These are phyloP conservation scores for Fusarium dlaminii DNA, from an alignment of 2,329 filamentous ascomycete genomes.

Conservation along the genomic window DNA sequence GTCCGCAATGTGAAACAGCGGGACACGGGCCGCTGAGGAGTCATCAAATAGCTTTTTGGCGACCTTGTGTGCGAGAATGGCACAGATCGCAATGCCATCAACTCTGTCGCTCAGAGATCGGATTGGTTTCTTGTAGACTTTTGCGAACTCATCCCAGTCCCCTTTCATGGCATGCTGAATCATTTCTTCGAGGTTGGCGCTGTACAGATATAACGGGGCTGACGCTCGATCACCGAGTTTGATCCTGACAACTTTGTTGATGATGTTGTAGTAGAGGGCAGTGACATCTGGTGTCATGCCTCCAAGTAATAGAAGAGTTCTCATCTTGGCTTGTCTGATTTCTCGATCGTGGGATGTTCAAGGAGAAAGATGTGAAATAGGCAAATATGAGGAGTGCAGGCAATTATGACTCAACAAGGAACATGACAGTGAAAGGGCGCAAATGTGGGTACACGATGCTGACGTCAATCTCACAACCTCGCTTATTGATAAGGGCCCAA, in stretches of 20 bases:
- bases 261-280: not conserved
- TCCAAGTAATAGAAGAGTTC: not conserved
- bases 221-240: not conserved
- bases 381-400: not conserved
- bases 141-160: not conserved
- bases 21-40: not conserved
- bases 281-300: conserved; percentile 6
- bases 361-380: too few species aligned
- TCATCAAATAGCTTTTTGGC: not conserved
- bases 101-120: not conserved
- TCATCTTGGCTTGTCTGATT: not conserved
- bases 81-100: not conserved
- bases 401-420: not conserved
- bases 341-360: accelerated
- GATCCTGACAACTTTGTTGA: not conserved
- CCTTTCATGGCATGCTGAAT: not conserved
- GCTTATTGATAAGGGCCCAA: accelerated
- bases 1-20: not conserved
- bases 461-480: not conserved
- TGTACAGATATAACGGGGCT: not conserved
- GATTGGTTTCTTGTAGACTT: not conserved
- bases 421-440: not conserved
- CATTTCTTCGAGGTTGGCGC: conserved; percentile 7
- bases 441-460: not conserved
- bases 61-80: conserved; percentile 1